Evolutionary conservation across 1,284 basidiomycete genomes (phyloP), one percentile per base, ranked within the genome.

Genomic region (Sporisorium scitamineum): DNA sequence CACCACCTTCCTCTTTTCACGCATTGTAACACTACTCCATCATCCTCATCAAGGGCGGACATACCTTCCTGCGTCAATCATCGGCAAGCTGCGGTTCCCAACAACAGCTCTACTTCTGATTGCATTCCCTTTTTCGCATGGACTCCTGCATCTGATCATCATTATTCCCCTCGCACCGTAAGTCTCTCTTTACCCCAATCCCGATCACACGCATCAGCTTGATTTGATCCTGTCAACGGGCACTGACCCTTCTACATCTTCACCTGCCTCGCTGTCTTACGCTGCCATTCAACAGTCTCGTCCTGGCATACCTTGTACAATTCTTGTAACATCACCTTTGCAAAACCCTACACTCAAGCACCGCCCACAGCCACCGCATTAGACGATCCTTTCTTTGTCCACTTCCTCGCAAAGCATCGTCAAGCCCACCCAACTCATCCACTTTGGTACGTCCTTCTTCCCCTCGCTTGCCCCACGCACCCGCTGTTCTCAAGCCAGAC

Each of bases 241-340:
- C 20, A 42, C 61, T 70, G 27, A 70, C 52, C 26, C 31, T 47
- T 47, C 26, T 14, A n/a, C 39, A 18, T 39, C 11, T 4, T 5
- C 16, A 29, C 20, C 9, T 41, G 7, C 14, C 42, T 6, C n/a
- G 18, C 39, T n/a, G 5, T 22, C 42, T 20, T 11, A 5, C 22
- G 14, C 45, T 29, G 18, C n/a, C 32, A 27, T 27, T 11, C 27
- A 22, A 45, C 61, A 72, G 64, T 72, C 61, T 57, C 54, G 70
- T 57, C 57, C 27, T 65, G 63, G 70, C 70, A 73, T 67, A 54
- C 61, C 58, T 69, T 73, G 70, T 73, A 73, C 65, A 68, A 64
- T 55, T 61, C 70, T 62, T 72, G 70, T 72, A 72, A 67, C 70
- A 72, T 57, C 70, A 72, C 64, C 60, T 42, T 57, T 66, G 69